These are phyloP conservation scores for Chalciporus pseudorubinellus DNA, from an alignment of 768 basidiomycete genomes.

Conservation along the genomic window DNA sequence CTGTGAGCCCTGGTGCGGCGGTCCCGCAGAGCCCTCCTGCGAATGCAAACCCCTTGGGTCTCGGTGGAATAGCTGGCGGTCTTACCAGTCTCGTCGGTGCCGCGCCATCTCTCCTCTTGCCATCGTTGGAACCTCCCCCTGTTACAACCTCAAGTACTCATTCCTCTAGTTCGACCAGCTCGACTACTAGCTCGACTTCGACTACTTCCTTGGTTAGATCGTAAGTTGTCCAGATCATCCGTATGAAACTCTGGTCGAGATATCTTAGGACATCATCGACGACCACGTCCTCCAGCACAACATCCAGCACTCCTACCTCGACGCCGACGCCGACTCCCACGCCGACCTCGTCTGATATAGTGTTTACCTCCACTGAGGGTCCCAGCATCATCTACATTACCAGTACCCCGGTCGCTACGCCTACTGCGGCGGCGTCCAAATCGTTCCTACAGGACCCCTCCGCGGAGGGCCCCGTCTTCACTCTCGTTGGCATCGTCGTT, in stretches of 20 bases:
- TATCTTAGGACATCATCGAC: slow-evolving; percentile 9
- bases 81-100: slow-evolving; percentile 16
- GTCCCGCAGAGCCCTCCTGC: neutral
- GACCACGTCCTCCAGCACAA: neutral
- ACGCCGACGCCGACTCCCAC: slow-evolving; percentile 9
- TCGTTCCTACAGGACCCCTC: slow-evolving; percentile 64
- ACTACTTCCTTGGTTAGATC: slow-evolving; percentile 13
- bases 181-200: slow-evolving; percentile 15
- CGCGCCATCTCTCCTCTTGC: slow-evolving; percentile 7
- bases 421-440: slow-evolving; percentile 22
- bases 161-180: slow-evolving; percentile 27
- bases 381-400: slow-evolving; percentile 31
- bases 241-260: neutral
- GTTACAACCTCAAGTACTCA: slow-evolving; percentile 13
- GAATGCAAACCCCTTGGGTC: neutral
- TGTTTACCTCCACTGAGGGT: slow-evolving; percentile 26
- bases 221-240: slow-evolving; percentile 17
- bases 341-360: slow-evolving; percentile 13
- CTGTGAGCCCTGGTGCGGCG: neutral
- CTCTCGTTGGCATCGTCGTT: slow-evolving; percentile 46
- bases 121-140: slow-evolving; percentile 21
- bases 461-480: slow-evolving; percentile 59
- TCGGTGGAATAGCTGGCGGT: slow-evolving; percentile 12
- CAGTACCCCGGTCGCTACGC: slow-evolving; percentile 26
- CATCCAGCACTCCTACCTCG: slow-evolving; percentile 10